phyloP scores from a whole-genome alignment of 2,329 filamentous ascomycete genomes.

The Myrmaecium sp. region DNA sequence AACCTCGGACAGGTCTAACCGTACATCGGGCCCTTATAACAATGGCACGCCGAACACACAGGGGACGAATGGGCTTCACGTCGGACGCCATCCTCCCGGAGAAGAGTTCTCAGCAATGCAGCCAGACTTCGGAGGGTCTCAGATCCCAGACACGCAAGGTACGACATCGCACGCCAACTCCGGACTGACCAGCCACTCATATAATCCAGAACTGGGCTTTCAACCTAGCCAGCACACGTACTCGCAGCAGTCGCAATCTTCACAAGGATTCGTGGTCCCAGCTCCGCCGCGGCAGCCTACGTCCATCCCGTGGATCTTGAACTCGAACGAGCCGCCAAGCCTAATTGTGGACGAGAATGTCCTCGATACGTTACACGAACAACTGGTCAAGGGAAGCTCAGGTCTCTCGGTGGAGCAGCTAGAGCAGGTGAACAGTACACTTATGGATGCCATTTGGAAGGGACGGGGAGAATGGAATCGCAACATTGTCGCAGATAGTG shows the following conservation, averaged over 20 bases:
- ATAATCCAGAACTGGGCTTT: conserved; percentile 14
- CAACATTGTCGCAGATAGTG: conserved; percentile 46
- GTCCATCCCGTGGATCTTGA: conserved; percentile 25
- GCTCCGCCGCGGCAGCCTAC: conserved; percentile 14
- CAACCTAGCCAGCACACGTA: conserved; percentile 19
- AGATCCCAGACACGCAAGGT: conserved; percentile 48
- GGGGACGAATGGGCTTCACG: conserved; percentile 42
- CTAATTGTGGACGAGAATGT: conserved; percentile 32
- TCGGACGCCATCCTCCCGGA: no score
- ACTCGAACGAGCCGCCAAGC: conserved; percentile 13
- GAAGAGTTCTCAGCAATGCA: no score
- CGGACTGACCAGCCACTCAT: not conserved
- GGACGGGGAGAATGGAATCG: conserved; percentile 70
- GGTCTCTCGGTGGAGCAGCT: conserved; percentile 84
- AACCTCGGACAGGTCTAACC: conserved; percentile 53
- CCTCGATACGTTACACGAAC: conserved; percentile 41
- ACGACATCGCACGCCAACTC: conserved; percentile 16
- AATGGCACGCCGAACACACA: conserved; percentile 62
- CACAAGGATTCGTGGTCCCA: conserved; percentile 9
- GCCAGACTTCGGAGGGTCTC: conserved; percentile 44
- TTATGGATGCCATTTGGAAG: conserved; percentile 85
- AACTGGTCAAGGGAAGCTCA: conserved; percentile 49
- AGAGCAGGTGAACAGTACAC: conserved; percentile 75
- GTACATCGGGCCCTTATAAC: conserved; percentile 42
- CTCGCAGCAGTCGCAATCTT: conserved; percentile 20